phyloP scores from a whole-genome alignment of 306 rosid genomes.

The Malus sylvestris region DNA sequence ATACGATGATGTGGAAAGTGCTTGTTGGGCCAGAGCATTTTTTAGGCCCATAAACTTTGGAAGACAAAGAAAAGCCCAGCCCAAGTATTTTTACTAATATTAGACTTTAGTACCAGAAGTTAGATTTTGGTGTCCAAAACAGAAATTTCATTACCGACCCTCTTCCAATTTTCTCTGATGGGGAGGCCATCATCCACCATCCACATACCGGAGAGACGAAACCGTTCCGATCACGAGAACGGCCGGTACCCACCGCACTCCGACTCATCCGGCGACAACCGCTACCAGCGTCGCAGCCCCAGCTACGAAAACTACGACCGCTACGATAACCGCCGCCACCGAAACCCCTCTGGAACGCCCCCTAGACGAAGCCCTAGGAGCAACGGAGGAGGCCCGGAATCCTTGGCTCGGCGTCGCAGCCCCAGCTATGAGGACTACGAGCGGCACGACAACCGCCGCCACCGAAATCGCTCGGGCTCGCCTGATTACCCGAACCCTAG shows the following conservation, averaged over 20 bases:
- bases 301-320: conserved; percentile 55
- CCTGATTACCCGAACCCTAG: conserved; percentile 29
- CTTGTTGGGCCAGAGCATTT: too few species aligned
- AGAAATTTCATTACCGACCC: neutral
- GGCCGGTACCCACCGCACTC: conserved; percentile 20
- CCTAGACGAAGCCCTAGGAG: conserved; percentile 44
- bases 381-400: conserved; percentile 3
- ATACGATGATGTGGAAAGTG: too few species aligned
- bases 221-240: conserved; percentile 24
- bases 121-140: neutral
- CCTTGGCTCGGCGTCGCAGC: conserved; percentile 47
- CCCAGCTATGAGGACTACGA: conserved; percentile 68
- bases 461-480: conserved; percentile 32
- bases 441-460: conserved; percentile 13
- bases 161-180: conserved; percentile 21
- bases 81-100: neutral
- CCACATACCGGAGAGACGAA: conserved; percentile 32
- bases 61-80: too few species aligned
- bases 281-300: conserved; percentile 61
- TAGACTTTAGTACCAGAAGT: too few species aligned
- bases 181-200: conserved; percentile 48
- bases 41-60: neutral
- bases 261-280: conserved; percentile 13
- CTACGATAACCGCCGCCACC: conserved; percentile 27
- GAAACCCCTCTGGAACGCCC: conserved; percentile 39